Evolutionary conservation across 2,329 filamentous ascomycete genomes (phyloP), one percentile per base, ranked within the genome.

Genomic region (Fusarium sp.): DNA sequence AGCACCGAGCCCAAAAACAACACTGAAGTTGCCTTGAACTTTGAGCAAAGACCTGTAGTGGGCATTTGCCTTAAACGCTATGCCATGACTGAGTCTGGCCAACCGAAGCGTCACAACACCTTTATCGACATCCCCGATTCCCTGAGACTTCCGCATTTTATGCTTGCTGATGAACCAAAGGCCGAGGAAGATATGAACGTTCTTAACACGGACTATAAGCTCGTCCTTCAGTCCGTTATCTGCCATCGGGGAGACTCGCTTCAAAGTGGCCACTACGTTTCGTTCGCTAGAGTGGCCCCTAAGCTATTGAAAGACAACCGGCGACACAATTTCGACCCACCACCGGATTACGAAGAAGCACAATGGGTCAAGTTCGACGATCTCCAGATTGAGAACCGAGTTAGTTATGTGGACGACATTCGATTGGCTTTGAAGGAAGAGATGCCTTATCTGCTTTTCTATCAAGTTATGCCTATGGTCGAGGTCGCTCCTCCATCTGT

Each of bases 281-380:
- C 93, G 2, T 90, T 97, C 67, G 90, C 94, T 33, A 87, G 95
- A 51, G 92, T 93, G 5, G 89, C 89, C n/a, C 85, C 81, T 10
- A 85, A 85, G 70, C 81, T 87, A 9, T 79, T 88, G n/a, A 87
- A 85, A 17, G 87, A 88, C 57, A 89, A 90, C 70, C 78, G 87
- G 69, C 80, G 82, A 47, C 82, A 84, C 75, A 84, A 82, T 72
- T 83, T 76, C 68, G 86, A 85, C 62, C 85, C 85, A 3, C 88
- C 88, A 9, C 88, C 88, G 14, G 85, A 88, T 56, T 92, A 93
- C 71, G 83, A 90, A 61, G 87, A 91, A 65, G 88, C 91, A 14
- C 88, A 90, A 67, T 99, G 96, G 96, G 89, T 97, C 76, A 91
- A 90, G 37, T 97, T 97, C 72, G 96, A 99, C 75, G 96, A 99